These are phyloP conservation scores for Teunomyces barrocoloradensis DNA, from an alignment of 805 yeast genomes.

Conservation along the genomic window DNA sequence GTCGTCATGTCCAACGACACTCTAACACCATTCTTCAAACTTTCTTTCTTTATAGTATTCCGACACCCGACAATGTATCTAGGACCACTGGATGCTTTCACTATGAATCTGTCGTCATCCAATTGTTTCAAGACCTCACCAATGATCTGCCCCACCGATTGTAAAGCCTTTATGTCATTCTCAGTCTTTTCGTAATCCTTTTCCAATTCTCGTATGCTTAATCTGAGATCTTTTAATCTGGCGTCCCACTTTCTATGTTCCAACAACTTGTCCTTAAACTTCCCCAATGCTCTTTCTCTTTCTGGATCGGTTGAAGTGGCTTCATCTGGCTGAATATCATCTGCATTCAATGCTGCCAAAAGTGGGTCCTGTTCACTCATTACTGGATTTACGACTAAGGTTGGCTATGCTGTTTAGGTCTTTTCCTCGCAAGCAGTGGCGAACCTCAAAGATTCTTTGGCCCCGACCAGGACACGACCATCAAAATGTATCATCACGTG, in stretches of 20 bases:
- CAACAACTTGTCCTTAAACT: slow-evolving; percentile 78
- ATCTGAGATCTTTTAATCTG: slow-evolving; percentile 76
- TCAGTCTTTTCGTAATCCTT: slow-evolving; percentile 89
- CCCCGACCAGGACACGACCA: background rate
- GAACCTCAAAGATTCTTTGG: slow-evolving; percentile 1
- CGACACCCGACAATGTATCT: slow-evolving; percentile 97
- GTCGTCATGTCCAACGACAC: slow-evolving; percentile 98
- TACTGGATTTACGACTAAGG: slow-evolving; percentile 3
- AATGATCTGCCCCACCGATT: slow-evolving; percentile 93
- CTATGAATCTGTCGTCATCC: slow-evolving; percentile 92
- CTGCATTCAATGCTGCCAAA: slow-evolving; percentile 59
- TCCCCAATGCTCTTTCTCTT: slow-evolving; percentile 71
- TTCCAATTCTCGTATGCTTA: slow-evolving; percentile 80
- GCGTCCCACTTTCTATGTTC: slow-evolving; percentile 97
- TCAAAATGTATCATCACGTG: background rate
- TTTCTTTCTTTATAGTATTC: slow-evolving; percentile 81
- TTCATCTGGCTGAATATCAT: slow-evolving; percentile 15
- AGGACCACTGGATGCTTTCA: slow-evolving; percentile 96
- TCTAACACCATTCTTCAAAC: slow-evolving; percentile 87
- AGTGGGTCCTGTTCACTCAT: slow-evolving; percentile 52
- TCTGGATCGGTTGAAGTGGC: slow-evolving; percentile 54
- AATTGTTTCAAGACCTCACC: slow-evolving; percentile 96
- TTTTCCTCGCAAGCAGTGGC: background rate
- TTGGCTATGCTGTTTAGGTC: background rate
- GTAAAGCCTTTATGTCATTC: slow-evolving; percentile 94